Base-by-base conservation (phyloP, 176 grass and related monocot genomes). In the Olyra latifolia region DNA sequence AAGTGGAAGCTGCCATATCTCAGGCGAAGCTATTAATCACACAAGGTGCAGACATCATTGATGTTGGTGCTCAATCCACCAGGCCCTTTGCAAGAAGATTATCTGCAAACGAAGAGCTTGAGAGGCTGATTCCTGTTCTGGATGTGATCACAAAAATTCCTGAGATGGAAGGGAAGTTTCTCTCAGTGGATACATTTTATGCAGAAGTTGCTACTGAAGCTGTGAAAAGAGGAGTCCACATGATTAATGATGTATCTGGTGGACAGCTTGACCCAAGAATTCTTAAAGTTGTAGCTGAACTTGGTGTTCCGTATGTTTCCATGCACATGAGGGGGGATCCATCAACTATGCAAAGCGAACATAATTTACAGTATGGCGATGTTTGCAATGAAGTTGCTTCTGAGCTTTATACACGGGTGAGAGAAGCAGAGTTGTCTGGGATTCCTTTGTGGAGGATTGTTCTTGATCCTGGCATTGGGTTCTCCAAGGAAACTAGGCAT, bases 321-420 rank as follows among this genome's bases (percentile, higher is more conserved):
- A 98, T 97, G 94, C 94, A 97, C 64, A 97, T 90, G 89, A 88
- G 89, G 80, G 94, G 94, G 17, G 82, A 97, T 87, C 87, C 89
- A 41, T 88, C 85, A 42, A 94, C 91, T 6, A 97, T 98, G 95
- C 92, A 98, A 75, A 93, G 58, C 75, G 80, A 88, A 72, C 74
- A 87, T 10, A 93, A 98, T 91, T 74, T 98, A 53, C 72, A 85
- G 22, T 94, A 98, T 77, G 64, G 63, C 73, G 60, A 98, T 74
- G 54, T 94, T 43, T 92, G 89, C 69, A 87, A 81, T 14, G 85
- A 94, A 66, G 78, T 98, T 84, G 92, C 92, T 83, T 92, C 46
- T 38, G 95, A 94, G 81, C 83, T 98, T 75, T 87, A 91, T 29
- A 10, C 48, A 42, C 58, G 23, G 52, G 22, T 98, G 54, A 90